These are phyloP conservation scores for Kuraishia capsulata DNA, from an alignment of 805 yeast genomes.

Conservation along the genomic window DNA sequence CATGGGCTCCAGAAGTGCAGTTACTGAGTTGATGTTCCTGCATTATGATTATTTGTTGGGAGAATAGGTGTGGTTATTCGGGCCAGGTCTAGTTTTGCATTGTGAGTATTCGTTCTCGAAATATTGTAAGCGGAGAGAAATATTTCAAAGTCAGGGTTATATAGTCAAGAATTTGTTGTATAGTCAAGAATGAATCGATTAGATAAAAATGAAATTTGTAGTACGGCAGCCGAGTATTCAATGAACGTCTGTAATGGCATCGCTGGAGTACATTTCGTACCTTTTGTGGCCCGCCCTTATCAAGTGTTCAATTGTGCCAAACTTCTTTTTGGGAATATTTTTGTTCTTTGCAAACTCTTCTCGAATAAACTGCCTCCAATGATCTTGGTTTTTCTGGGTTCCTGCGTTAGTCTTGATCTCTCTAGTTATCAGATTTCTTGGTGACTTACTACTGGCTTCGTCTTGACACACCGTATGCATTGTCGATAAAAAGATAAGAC, in stretches of 20 bases:
- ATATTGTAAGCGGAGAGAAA: no score
- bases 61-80: constrained; percentile 2
- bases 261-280: constrained; percentile 62
- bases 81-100: no score
- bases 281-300: constrained; percentile 67
- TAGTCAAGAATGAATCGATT: no score
- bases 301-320: constrained; percentile 78
- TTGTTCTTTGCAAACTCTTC: constrained; percentile 55
- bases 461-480: constrained; percentile 33
- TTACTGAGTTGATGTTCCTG: constrained; percentile 62
- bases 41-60: constrained; percentile 32
- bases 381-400: constrained; percentile 16
- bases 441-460: constrained; percentile 33
- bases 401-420: neutral
- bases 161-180: no score
- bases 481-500: constrained; percentile 39
- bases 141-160: no score
- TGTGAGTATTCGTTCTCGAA: no score
- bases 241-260: constrained; percentile 62
- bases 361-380: constrained; percentile 24
- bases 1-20: constrained; percentile 70
- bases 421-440: neutral
- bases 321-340: constrained; percentile 63
- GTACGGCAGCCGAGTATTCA: no score
- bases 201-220: no score